Percentiles rank a stretch among this genome's conserved stretches.
Conservation (phyloP, 768 basidiomycete genomes). For the Amanita polypyramis region DNA sequence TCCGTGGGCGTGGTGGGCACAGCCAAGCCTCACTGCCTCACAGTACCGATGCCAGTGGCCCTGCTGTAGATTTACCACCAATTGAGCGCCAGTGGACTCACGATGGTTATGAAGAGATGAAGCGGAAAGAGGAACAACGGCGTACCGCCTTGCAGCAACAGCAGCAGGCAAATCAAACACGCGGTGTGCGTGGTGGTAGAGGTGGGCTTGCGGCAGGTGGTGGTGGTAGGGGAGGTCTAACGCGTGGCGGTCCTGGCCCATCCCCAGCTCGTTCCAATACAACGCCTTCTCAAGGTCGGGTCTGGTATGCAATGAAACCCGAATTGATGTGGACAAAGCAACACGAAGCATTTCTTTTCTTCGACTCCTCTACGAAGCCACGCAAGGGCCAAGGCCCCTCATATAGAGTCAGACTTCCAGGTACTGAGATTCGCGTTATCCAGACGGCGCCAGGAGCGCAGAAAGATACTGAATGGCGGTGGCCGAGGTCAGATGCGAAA, state of each 20-base stretch:
- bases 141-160: conserved; percentile 23
- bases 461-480: background rate
- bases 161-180: conserved; percentile 13
- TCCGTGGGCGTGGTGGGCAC: conserved; percentile 43
- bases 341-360: conserved; percentile 63
- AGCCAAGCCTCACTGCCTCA: conserved; percentile 2
- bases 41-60: conserved; percentile 12
- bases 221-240: conserved; percentile 34
- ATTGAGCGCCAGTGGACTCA: conserved; percentile 73
- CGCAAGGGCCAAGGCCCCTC: conserved; percentile 44
- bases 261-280: conserved; percentile 22
- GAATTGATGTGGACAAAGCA: conserved; percentile 81
- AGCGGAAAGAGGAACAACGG: conserved; percentile 56
- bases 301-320: conserved; percentile 69
- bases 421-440: conserved; percentile 30
- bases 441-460: conserved; percentile 18
- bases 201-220: conserved; percentile 35
- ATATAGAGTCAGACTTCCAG: conserved; percentile 58
- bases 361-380: conserved; percentile 47
- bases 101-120: conserved; percentile 86
- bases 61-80: conserved; percentile 33
- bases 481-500: conserved; percentile 6
- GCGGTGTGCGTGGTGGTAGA: conserved; percentile 33
- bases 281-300: conserved; percentile 28
- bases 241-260: conserved; percentile 29